These are phyloP conservation scores for Zygosaccharomyces kombuchaensis DNA, from an alignment of 805 yeast species.

Conservation along the genomic window DNA sequence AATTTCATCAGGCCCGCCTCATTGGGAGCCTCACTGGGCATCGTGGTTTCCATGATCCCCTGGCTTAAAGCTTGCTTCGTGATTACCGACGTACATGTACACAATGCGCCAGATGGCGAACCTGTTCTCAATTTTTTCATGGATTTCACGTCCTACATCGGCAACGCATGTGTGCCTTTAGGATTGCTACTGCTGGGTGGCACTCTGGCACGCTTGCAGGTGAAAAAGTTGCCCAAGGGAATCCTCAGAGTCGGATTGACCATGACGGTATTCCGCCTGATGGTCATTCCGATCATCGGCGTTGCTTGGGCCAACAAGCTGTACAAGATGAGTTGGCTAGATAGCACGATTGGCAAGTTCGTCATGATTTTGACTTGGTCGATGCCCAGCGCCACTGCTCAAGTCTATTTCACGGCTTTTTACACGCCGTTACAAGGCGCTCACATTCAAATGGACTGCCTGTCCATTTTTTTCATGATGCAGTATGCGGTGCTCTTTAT, in stretches of 20 bases:
- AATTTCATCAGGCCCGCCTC: constrained; percentile 72
- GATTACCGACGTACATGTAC: constrained; percentile 45
- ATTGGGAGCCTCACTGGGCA: constrained; percentile 57
- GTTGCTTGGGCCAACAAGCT: constrained; percentile 61
- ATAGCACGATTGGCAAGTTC: constrained; percentile 55
- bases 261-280: constrained; percentile 54
- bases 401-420: constrained; percentile 84
- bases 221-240: constrained; percentile 56
- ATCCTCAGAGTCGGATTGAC: constrained; percentile 56
- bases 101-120: constrained; percentile 73
- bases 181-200: constrained; percentile 84
- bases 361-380: constrained; percentile 71
- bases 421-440: constrained; percentile 63
- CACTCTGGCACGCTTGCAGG: constrained; percentile 70
- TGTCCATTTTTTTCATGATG: constrained; percentile 63
- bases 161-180: constrained; percentile 83
- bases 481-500: constrained; percentile 63
- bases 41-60: constrained; percentile 77
- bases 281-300: constrained; percentile 77
- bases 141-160: constrained; percentile 76
- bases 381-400: constrained; percentile 83
- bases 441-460: constrained; percentile 67
- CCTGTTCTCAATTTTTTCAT: constrained; percentile 84
- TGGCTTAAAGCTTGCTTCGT: constrained; percentile 74
- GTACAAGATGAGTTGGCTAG: constrained; percentile 59